Base-by-base conservation (phyloP, 1,284 basidiomycete species). In the Cutaneotrichosporon dermatis region DNA sequence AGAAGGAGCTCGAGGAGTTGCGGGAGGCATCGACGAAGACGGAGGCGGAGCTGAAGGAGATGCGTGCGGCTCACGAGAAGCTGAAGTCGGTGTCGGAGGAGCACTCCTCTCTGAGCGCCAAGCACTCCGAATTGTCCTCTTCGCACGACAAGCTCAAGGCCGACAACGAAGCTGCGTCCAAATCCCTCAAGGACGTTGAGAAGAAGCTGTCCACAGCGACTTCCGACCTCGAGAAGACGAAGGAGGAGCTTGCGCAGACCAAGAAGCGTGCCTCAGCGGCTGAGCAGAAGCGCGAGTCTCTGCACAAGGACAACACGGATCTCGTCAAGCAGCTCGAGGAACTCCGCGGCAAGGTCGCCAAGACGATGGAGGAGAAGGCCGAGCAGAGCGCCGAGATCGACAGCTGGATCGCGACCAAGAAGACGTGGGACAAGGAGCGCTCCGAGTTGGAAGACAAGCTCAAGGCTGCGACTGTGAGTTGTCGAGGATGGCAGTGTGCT, bases 321-420 rank as follows among this genome's bases (percentile, higher is more conserved):
- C 63, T 79, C n/a, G 65, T 79, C 16, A 64, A 62, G 16, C 77
- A 78, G 65, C 66, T 79, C 35, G 75, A 76, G 54, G 78, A 79
- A 63, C 70, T 78, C 9, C 60, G 76, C 55, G 70, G 65, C 41
- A 73, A 72, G 51, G 72, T 78, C 15, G 69, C 74, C 33, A 61
- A 69, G 49, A 62, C 76, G 9, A 75, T 75, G 69, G 71, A 76
- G 61, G 76, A 77, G 59, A 75, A 76, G 55, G 73, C 71, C 36
- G 69, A 66, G n/a, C 58, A 76, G 51, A 68, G 64, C 4, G 68
- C 64, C 11, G n/a, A 35, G 35, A 58, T 73, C 4, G 69, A 74
- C 46, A 68, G 63, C 41, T 66, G 66, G 62, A 69, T 72, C 55
- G 61, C 55, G 16, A 69, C 70, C 58, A 50, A 49, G 33, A 71